phyloP scores from a whole-genome alignment of 495 filamentous ascomycete species.

The Podospora appendiculata region DNA sequence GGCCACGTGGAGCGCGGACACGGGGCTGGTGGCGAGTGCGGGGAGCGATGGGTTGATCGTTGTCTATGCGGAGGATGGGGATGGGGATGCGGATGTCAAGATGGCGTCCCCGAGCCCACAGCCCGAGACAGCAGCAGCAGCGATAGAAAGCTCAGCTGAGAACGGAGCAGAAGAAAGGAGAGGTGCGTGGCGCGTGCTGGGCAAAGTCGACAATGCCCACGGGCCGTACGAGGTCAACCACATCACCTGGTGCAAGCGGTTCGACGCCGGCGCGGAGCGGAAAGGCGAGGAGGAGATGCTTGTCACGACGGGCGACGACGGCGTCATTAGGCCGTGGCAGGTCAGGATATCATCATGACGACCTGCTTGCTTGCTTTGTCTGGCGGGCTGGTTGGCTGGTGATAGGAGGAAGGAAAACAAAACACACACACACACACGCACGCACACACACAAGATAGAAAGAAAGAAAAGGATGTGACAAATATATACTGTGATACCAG shows the following conservation, averaged over 20 bases:
- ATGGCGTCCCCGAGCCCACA: too few species aligned
- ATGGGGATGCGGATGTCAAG: constrained; percentile 33
- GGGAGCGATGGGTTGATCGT: constrained; percentile 82
- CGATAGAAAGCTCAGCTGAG: constrained; percentile 1
- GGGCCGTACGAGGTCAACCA: constrained; percentile 92
- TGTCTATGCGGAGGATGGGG: constrained; percentile 57
- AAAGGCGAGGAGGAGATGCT: constrained; percentile 61
- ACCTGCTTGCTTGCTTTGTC: too few species aligned
- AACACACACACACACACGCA: too few species aligned
- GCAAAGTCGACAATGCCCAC: constrained; percentile 62
- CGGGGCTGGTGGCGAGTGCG: constrained; percentile 69
- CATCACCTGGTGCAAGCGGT: constrained; percentile 66
- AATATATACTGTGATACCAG: too few species aligned
- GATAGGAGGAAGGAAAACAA: too few species aligned
- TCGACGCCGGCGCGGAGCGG: constrained; percentile 41
- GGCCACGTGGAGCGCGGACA: constrained; percentile 66
- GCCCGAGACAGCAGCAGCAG: background rate
- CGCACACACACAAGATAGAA: too few species aligned
- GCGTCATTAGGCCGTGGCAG: constrained; percentile 64
- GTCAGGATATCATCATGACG: constrained; percentile 21
- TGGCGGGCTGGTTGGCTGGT: too few species aligned
- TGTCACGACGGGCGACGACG: constrained; percentile 75
- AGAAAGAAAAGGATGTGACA: too few species aligned
- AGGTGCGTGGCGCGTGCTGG: constrained; percentile 55
- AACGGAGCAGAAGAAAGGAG: constrained; percentile 20